phyloP scores from a whole-genome alignment of 208 protist genomes.

The Trypanosoma cruzi region DNA sequence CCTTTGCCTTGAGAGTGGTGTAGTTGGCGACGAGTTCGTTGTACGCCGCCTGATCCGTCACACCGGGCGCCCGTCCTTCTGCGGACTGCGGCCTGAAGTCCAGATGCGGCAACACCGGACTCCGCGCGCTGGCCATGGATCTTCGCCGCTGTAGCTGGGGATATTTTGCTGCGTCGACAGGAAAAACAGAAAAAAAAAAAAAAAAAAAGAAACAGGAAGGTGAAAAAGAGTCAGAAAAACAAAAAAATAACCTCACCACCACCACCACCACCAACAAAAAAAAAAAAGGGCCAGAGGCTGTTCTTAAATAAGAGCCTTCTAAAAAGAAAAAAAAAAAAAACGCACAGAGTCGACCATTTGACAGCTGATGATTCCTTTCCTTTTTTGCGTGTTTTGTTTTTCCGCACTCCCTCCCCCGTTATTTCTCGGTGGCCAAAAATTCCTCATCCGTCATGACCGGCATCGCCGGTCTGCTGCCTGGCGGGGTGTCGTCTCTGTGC shows the following conservation, averaged over 20 bases:
- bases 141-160: background rate
- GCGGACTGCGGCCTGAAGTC: conserved; percentile 9
- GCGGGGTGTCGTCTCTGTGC: background rate
- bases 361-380: background rate
- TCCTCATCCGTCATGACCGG: conserved; percentile 40
- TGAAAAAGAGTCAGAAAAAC: conserved; percentile 4
- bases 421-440: conserved; percentile 24
- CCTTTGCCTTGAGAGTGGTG: conserved; percentile 60
- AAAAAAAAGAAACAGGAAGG: background rate
- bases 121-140: conserved; percentile 12
- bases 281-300: too few species aligned
- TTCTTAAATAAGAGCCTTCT: too few species aligned
- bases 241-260: too few species aligned
- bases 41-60: conserved; percentile 31
- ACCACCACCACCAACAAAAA: too few species aligned
- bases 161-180: background rate
- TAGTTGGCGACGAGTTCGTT: conserved; percentile 62
- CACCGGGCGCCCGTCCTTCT: conserved; percentile 3
- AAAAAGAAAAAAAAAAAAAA: too few species aligned
- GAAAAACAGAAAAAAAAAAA: background rate
- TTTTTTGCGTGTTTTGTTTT: too few species aligned
- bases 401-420: background rate
- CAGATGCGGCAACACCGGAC: conserved; percentile 23
- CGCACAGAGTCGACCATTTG: background rate
- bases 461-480: background rate